Percentiles rank a stretch among this genome's conserved stretches.
These are phyloP conservation scores for Alternaria dauci DNA, from an alignment of 2,329 filamentous ascomycete species.

Conservation along the genomic window DNA sequence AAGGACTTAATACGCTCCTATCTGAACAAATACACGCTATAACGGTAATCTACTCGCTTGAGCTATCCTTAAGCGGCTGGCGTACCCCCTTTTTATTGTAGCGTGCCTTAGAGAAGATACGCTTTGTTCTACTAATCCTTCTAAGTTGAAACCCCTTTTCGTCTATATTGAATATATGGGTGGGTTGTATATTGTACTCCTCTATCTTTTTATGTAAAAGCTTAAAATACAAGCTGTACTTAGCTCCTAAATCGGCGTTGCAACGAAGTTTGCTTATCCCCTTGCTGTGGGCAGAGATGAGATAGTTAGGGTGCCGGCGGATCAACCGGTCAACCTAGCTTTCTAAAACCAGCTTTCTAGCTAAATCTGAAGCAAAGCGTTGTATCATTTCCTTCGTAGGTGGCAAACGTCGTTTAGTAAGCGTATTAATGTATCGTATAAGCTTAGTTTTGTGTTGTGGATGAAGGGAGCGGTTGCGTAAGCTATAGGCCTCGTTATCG, in stretches of 20 bases:
- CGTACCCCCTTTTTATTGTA: neutral
- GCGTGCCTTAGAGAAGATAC: too few species aligned
- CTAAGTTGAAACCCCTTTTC: slow-evolving; percentile 12
- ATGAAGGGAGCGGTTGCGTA: neutral
- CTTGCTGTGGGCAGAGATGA: neutral
- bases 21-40: too few species aligned
- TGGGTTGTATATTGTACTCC: neutral
- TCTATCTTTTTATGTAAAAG: slow-evolving; percentile 1
- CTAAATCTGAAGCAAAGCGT: neutral
- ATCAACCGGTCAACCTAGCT: neutral
- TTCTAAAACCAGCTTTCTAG: neutral
- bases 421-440: slow-evolving; percentile 26
- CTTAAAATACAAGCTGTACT: slow-evolving; percentile 29
- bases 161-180: slow-evolving; percentile 10
- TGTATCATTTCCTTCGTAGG: slow-evolving; percentile 10
- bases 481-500: too few species aligned
- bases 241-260: slow-evolving; percentile 26
- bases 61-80: slow-evolving; percentile 14
- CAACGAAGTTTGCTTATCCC: neutral
- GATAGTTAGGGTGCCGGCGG: neutral
- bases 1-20: too few species aligned
- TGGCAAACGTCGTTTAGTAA: slow-evolving; percentile 20
- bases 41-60: too few species aligned
- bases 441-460: slow-evolving; percentile 22
- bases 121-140: slow-evolving; percentile 10